Conservation (phyloP, 352 stramenopile species). For the Pythium guiyangense region DNA sequence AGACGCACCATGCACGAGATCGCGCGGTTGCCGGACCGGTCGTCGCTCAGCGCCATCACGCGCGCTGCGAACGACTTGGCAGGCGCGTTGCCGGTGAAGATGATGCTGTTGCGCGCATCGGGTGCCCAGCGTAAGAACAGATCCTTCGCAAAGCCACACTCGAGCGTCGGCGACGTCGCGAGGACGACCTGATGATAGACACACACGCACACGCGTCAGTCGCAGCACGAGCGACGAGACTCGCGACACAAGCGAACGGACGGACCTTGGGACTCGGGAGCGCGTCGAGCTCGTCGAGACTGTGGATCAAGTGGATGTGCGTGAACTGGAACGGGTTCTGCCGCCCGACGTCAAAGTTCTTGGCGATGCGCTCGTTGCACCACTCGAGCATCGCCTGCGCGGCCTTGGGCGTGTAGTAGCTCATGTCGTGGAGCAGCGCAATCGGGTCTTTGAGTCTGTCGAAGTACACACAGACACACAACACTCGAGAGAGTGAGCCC, state of each 20-base stretch:
- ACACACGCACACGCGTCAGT: neutral
- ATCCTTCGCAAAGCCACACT: conserved; percentile 83
- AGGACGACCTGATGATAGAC: conserved; percentile 51
- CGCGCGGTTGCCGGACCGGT: conserved; percentile 36
- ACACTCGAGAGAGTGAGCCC: neutral
- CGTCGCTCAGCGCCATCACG: conserved; percentile 55
- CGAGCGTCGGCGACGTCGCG: conserved; percentile 69
- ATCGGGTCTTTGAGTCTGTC: conserved; percentile 80
- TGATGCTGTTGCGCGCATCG: conserved; percentile 75
- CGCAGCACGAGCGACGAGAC: neutral
- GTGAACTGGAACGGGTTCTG: conserved; percentile 89
- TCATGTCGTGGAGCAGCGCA: conserved; percentile 85
- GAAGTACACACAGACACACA: neutral
- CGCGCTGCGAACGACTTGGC: conserved; percentile 66
- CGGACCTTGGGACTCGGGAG: conserved; percentile 78
- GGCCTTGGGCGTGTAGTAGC: conserved; percentile 85
- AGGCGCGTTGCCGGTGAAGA: conserved; percentile 68
- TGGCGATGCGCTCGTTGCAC: conserved; percentile 88
- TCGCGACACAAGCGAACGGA: neutral
- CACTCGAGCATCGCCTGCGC: conserved; percentile 88
- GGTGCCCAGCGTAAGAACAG: conserved; percentile 81
- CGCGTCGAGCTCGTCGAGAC: conserved; percentile 81
- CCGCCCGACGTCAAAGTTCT: conserved; percentile 86
- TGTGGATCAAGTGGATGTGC: conserved; percentile 86
- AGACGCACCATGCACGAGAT: conserved; percentile 52